Evolutionary conservation across 1,139 yeast genomes (phyloP), one percentile per base, ranked within the genome.

Genomic region (Pichia sp.): DNA sequence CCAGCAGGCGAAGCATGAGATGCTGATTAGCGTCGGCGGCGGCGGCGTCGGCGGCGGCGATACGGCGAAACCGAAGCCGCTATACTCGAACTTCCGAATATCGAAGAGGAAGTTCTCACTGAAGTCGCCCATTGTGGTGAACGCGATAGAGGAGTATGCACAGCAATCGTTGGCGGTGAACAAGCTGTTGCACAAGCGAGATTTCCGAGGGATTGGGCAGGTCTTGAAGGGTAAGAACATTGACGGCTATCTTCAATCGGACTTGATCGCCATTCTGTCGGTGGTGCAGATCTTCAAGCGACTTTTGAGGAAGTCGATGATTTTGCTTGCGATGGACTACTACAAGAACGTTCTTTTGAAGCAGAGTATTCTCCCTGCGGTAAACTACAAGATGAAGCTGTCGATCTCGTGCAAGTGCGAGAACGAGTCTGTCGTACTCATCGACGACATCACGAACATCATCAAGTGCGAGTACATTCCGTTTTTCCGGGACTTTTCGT

Each of bases 291-390:
- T 40, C 20, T 56, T 54, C 27, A 40, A 54, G 31, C 51, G 49
- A 29, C 27, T 56, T 24, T 12, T 48, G 9, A 24, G 41, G 3
- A 51, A 51, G 20, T 56, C 58, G 14, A 34, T 53, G 10, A 14
- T 50, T 4, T 42, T 57, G 36, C 42, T 36, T 31, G 33, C 59
- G 6, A 17, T 48, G 16, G 55, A 53, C 38, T 55, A 29, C 36
- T 43, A 40, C 27, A 57, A 57, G 17, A 57, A 57, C 31, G 43
- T 47, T 6, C 34, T 57, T 4, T 27, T 55, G 12, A 50, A 43
- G 14, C 59, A 57, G 36, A 41, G 41, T n/a, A 53, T 57, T 2
- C 45, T 57, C 24, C 42, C 48, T 16, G 9, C 7, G 6, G 33
- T 31, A n/a, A 31, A n/a, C 3, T 55, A 47, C 31, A 6, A 46